Evolutionary conservation across 2,329 filamentous ascomycete genomes (phyloP).

Genomic region (Epichloe sylvatica): DNA sequence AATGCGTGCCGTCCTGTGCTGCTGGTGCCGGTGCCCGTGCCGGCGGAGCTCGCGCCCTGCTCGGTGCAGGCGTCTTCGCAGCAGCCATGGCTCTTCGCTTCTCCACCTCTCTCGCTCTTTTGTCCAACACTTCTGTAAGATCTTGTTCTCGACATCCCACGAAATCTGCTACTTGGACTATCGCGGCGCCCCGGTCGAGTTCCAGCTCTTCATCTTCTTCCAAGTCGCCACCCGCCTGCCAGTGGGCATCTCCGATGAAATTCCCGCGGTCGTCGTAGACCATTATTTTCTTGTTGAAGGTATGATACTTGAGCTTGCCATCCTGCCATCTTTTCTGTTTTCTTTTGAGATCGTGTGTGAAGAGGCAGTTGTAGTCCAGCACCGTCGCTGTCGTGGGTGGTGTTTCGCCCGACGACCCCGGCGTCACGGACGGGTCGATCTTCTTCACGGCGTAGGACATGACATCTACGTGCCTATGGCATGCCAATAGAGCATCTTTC

Average conservation of each 20-base stretch:
- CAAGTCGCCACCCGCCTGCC: conserved; percentile 54
- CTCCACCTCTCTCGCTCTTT: conserved; percentile 44
- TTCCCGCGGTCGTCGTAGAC: conserved; percentile 72
- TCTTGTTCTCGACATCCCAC: conserved; percentile 65
- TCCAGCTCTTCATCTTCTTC: conserved; percentile 71
- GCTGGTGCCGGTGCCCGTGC: neutral
- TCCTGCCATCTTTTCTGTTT: conserved; percentile 94
- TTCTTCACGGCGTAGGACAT: conserved; percentile 13
- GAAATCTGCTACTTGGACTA: conserved; percentile 69
- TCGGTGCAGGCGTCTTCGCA: conserved; percentile 18
- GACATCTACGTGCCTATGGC: neutral
- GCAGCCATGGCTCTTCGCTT: conserved; percentile 32
- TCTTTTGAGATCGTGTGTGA: conserved; percentile 68
- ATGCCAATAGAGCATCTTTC: neutral
- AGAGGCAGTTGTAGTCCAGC: conserved; percentile 72
- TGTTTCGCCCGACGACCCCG: neutral
- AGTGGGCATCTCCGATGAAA: conserved; percentile 74
- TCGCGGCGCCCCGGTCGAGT: conserved; percentile 58
- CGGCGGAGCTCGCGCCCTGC: neutral
- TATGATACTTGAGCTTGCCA: conserved; percentile 74
- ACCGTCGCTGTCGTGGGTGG: conserved; percentile 48
- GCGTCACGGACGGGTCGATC: neutral
- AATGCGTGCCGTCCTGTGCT: conserved; percentile 16
- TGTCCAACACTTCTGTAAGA: conserved; percentile 59
- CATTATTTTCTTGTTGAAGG: conserved; percentile 85